Evolutionary conservation across 169 alveolate genomes (phyloP), one percentile per base, ranked within the genome.

Genomic region (Eimeria tenella): DNA sequence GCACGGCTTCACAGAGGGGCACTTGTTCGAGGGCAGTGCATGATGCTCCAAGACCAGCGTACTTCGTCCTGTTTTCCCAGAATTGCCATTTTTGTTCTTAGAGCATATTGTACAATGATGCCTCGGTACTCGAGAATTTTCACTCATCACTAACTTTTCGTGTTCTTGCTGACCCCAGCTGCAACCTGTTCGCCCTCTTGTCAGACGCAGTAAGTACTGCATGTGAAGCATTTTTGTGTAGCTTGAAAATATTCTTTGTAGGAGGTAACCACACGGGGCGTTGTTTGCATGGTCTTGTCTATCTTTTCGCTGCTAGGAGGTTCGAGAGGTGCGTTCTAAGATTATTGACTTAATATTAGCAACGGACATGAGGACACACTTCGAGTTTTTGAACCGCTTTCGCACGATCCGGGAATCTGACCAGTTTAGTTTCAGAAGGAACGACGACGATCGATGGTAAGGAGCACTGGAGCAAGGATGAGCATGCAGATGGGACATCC

Each of bases 71-170:
- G 11, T 3, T 65, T 21, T 6, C 79, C 1, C 50, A 19, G 5
- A 0, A 19, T 3, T 5, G 49, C 50, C 10, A 15, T 4, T 31
- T 21, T 23, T 15, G 25, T 15, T 4, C 58, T 11, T 52, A 68
- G 89, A 97, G 97, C 63, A 93, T 97, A n/a, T 87, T 95, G 70
- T 97, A 96, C 93, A 97, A 97, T 82, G 98, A 97, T 92, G 63
- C 89, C 62, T 95, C 98, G 23, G 98, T 97, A 49, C 95, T 97
- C 55, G 98, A 97, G 95, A 96, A 96, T 94, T 96, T 96, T 87
- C 98, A 97, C 96, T 93, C 97, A 71, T 89, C 95, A 0, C 74
- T 56, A 23, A 53, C 93, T 2, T 92, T 92, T 73, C 90, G 79
- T 9, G 68, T 75, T 42, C 91, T 90, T 3, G 71, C 49, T 1